Evolutionary conservation across 805 yeast species (phyloP).

Genomic region (Hanseniaspora valbyensis): DNA sequence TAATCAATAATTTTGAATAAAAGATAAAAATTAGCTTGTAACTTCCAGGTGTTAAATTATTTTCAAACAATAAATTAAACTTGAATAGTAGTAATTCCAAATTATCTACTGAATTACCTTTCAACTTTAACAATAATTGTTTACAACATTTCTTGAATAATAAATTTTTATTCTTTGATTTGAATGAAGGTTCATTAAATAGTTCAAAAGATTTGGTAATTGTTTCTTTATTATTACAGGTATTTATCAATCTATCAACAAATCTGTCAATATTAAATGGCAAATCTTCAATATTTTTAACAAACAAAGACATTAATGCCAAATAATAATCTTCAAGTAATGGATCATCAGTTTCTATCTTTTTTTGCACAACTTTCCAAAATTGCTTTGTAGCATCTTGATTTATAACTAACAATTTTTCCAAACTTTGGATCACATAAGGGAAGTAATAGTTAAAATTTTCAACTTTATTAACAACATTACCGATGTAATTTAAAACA

Average conservation of each 20-base stretch:
- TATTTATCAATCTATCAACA: not conserved
- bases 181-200: not conserved
- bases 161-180: not conserved
- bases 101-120: not conserved
- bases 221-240: not conserved
- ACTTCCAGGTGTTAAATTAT: constrained; percentile 6
- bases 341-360: constrained; percentile 22
- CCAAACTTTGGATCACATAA: not conserved
- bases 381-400: constrained; percentile 44
- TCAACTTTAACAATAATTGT: not conserved
- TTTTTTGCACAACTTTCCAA: constrained; percentile 34
- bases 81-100: not conserved
- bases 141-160: constrained; percentile 5
- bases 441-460: constrained; percentile 20
- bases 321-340: constrained; percentile 8
- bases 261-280: constrained; percentile 7
- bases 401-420: constrained; percentile 25
- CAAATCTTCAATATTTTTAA: not conserved
- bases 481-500: constrained; percentile 49
- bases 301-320: not conserved
- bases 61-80: constrained; percentile 1
- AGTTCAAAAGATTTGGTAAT: not conserved
- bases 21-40: constrained; percentile 8
- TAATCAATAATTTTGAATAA: not conserved
- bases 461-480: constrained; percentile 37